A percentile compares a stretch with the other conserved stretches of the same genome.
These are phyloP conservation scores for Sphagnum tenellum DNA, from an alignment of 225 moss, liverwort and hornwort species.

Conservation along the genomic window DNA sequence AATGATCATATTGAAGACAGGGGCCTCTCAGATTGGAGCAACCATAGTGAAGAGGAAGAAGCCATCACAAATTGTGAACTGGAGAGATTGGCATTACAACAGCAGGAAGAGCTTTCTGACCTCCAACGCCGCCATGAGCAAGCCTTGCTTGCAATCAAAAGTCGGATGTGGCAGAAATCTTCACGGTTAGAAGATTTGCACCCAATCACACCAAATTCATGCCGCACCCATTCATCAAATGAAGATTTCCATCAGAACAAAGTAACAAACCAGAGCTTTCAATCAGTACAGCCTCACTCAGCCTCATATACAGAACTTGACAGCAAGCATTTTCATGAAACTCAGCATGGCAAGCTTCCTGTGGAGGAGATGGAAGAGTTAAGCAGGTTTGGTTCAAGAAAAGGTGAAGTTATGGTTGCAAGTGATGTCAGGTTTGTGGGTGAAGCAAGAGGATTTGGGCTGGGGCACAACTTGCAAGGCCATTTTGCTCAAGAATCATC, in stretches of 20 bases:
- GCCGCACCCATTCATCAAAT: slow-evolving; percentile 19
- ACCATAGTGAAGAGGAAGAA: slow-evolving; percentile 42
- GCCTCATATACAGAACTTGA: slow-evolving; percentile 23
- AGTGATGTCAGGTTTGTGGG: slow-evolving; percentile 15
- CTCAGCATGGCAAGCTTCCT: slow-evolving; percentile 28
- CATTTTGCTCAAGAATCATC: slow-evolving; percentile 17
- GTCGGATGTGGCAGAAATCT: slow-evolving; percentile 22
- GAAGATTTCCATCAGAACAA: slow-evolving; percentile 10
- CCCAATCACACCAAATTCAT: slow-evolving; percentile 19
- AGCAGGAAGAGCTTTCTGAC: slow-evolving; percentile 36
- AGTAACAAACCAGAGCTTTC: slow-evolving; percentile 3
- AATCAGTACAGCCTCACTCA: slow-evolving; percentile 10
- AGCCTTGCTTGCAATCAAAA: slow-evolving; percentile 29
- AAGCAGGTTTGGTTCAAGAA: slow-evolving; percentile 3
- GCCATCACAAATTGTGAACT: slow-evolving; percentile 29
- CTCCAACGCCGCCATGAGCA: slow-evolving; percentile 39
- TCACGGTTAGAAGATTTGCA: background rate
- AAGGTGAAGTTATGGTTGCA: background rate
- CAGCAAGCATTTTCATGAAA: slow-evolving; percentile 26
- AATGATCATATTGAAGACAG: too few relatives aligned
- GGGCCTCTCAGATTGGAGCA: slow-evolving; percentile 12
- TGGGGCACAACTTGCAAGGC: slow-evolving; percentile 44
- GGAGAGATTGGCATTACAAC: slow-evolving; percentile 35
- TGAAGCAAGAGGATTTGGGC: slow-evolving; percentile 26
- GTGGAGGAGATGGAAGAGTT: slow-evolving; percentile 20